Percentiles rank a stretch among this genome's conserved stretches.
Conservation (phyloP, 257 asterid species). For the Jaltomata sinuosa region DNA sequence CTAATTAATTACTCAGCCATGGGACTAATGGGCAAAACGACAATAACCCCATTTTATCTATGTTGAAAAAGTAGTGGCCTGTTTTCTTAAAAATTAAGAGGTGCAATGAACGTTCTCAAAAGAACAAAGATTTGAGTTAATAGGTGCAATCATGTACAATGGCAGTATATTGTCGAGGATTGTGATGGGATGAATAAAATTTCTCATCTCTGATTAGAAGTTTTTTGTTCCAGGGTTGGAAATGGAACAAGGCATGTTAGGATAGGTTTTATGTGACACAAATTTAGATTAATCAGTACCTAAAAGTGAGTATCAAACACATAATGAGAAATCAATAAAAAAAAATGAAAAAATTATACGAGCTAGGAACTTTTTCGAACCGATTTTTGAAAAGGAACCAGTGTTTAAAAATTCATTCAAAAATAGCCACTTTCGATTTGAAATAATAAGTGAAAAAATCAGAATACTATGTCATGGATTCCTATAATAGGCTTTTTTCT, state of each 20-base stretch:
- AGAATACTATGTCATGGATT: background rate
- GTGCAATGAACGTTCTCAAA: background rate
- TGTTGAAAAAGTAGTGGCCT: too few species aligned
- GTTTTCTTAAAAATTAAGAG: background rate
- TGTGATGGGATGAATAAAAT: background rate
- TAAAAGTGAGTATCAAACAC: background rate
- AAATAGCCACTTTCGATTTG: background rate
- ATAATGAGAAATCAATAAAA: background rate
- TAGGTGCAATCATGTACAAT: background rate
- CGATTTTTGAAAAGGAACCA: background rate
- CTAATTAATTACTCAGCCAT: background rate
- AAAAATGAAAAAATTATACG: accelerated
- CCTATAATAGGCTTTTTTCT: background rate
- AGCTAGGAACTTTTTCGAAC: background rate
- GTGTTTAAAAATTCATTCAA: background rate
- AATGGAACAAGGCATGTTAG: background rate
- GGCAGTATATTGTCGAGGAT: background rate
- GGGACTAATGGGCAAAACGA: background rate
- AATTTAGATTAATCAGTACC: background rate
- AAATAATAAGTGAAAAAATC: background rate
- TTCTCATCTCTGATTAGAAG: background rate
- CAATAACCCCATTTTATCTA: background rate
- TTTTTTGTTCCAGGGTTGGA: background rate
- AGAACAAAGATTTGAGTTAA: background rate
- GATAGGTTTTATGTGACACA: background rate